Conservation (phyloP, 768 basidiomycete species). For the Termitomyces sp. region DNA sequence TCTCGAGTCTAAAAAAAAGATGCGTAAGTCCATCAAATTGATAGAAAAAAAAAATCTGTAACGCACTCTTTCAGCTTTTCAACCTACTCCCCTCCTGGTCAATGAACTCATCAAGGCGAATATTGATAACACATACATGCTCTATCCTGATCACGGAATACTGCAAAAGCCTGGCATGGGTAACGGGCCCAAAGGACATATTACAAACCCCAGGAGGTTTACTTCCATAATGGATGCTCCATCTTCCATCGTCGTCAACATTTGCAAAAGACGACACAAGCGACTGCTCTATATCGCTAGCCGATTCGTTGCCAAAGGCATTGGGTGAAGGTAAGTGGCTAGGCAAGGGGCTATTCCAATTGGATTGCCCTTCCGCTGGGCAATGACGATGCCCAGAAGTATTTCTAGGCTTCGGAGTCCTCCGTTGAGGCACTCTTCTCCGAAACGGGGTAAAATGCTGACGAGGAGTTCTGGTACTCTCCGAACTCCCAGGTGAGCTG, state of each 20-base stretch:
- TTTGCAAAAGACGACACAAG: background rate
- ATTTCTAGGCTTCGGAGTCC: background rate
- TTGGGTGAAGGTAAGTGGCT: background rate
- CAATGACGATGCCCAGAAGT: background rate
- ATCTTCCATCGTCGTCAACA: slow-evolving; percentile 15
- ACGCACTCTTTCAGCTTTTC: slow-evolving; percentile 19
- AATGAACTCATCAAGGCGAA: background rate
- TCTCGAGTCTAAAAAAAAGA: slow-evolving; percentile 23
- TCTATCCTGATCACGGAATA: background rate
- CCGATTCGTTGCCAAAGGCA: slow-evolving; percentile 4
- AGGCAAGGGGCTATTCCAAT: background rate
- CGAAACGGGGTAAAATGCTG: background rate
- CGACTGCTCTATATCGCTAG: slow-evolving; percentile 1
- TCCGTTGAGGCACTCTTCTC: no score
- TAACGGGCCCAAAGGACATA: slow-evolving; percentile 23
- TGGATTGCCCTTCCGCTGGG: background rate
- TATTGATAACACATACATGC: slow-evolving; percentile 5
- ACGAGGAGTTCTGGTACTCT: slow-evolving; percentile 19
- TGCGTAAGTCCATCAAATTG: background rate
- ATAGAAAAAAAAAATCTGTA: background rate
- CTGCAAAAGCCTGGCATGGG: slow-evolving; percentile 3
- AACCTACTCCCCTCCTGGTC: slow-evolving; percentile 11
- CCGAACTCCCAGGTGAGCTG: slow-evolving; percentile 9
- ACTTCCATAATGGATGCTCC: slow-evolving; percentile 36
- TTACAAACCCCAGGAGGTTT: slow-evolving; percentile 27